Base-by-base conservation (phyloP, 2,329 filamentous ascomycete genomes). In the Aspergillus viridinutans region DNA sequence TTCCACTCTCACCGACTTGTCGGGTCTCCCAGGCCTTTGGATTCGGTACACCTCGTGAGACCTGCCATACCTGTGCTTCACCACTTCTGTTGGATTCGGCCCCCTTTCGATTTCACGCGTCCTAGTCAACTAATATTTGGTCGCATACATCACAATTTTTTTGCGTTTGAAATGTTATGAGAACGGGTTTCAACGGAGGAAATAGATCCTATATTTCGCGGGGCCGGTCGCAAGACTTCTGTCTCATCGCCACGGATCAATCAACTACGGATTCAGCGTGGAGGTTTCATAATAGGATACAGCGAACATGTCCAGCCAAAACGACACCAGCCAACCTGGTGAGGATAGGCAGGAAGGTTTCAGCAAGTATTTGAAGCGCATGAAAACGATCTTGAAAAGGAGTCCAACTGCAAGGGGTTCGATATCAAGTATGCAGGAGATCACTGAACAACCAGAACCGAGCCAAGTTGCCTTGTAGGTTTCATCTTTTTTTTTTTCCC, bases 331-430 rank as follows among this genome's bases (percentile, higher is more conserved):
- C 58, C 60, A 47, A 35, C 58, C 59, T 23, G 59, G 51, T 10
- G 64, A 67, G 49, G 64, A 61, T 25, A 70, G 65, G 60, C 62
- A 64, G 1, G 73, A 74, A 25, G 72, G 74, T 50, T 59, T 76
- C 47, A 69, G 68, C 29, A 76, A 72, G 60, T 75, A 74, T 56
- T 65, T 76, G 50, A 73, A 68, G 56, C 72, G 74, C 53, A 73
- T 76, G 69, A 74, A 67, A 55, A 74, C 69, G 3, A 71, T 70
- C 21, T 55, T 76, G 42, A 73, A 66, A 53, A 63, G 68, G 53
- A 65, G 63, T n/a, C 66, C 71, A 9, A 62, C 63, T 26, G 64
- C 68, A 10, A 74, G 42, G 26, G 50, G 35, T 49, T 38, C 53
- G 25, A 53, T 54, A 10, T 50, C 51, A 6, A 35, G 20, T 25